A percentile compares a stretch with the other conserved stretches of the same genome.
Conservation (phyloP, 2,329 filamentous ascomycete species). For the Exophiala alcalophila region DNA sequence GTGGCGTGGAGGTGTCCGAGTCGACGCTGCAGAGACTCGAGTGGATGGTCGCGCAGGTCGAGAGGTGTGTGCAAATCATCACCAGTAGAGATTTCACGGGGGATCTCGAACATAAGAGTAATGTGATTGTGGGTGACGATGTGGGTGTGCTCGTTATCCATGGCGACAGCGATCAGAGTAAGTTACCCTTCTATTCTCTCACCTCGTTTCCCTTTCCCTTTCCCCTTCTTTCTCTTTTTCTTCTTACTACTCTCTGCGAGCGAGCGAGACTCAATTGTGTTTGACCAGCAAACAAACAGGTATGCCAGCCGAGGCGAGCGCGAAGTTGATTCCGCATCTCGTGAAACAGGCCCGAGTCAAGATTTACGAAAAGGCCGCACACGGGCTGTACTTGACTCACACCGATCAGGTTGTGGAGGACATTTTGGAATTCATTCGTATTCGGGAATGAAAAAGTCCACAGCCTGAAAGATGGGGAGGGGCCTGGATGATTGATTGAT, state of each 20-base stretch:
- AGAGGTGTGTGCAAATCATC: constrained; percentile 34
- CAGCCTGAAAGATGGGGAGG: too few species aligned
- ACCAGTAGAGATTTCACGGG: constrained; percentile 31
- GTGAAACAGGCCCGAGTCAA: constrained; percentile 30
- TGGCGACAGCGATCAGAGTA: constrained; percentile 32
- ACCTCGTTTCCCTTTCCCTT: neutral
- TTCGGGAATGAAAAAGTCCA: too few species aligned
- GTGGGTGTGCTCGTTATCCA: constrained; percentile 32
- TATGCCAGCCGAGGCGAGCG: constrained; percentile 30
- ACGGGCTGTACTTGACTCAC: constrained; percentile 31
- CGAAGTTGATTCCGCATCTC: constrained; percentile 30
- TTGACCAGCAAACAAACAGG: too few species aligned
- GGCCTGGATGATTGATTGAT: too few species aligned
- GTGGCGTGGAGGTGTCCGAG: constrained; percentile 25
- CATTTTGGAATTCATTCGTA: constrained; percentile 26
- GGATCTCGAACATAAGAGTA: too few species aligned
- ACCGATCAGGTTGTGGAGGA: constrained; percentile 25
- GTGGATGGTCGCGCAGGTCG: constrained; percentile 30
- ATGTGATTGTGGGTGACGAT: constrained; percentile 21
- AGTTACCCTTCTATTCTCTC: constrained; percentile 3
- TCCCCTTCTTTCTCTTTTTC: too few species aligned
- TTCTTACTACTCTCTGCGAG: too few species aligned
- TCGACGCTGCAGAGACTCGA: constrained; percentile 28
- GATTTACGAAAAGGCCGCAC: constrained; percentile 33
- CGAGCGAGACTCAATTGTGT: too few species aligned